Percentiles rank a stretch among this genome's conserved stretches.
Evolutionary conservation across 2,329 filamentous ascomycete species (phyloP).

Genomic region (Phialophora expanda): DNA sequence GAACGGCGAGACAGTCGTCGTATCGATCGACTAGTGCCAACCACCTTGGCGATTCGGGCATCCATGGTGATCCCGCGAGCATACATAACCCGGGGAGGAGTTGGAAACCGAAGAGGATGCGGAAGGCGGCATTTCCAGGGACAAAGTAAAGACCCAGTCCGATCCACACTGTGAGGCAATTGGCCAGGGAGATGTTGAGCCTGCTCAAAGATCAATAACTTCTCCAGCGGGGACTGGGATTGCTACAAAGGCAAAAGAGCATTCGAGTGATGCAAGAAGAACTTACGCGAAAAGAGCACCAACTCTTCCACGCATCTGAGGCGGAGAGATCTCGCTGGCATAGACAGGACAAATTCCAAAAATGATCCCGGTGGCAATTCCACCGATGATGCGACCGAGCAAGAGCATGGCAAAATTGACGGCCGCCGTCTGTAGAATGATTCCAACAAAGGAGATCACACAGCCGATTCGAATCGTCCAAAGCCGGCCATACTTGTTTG

Average conservation of each 20-base stretch:
- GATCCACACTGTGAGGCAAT: not conserved
- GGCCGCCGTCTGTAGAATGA: conserved; percentile 12
- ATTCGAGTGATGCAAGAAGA: too few relatives aligned
- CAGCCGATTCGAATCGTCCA: conserved; percentile 2
- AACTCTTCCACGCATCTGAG: conserved; percentile 8
- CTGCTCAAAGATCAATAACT: too few relatives aligned
- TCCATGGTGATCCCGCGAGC: conserved; percentile 8
- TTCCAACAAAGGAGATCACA: conserved; percentile 6
- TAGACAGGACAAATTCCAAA: conserved; percentile 12
- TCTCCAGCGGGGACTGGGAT: too few relatives aligned
- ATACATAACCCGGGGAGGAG: conserved; percentile 7
- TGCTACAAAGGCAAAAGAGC: too few relatives aligned
- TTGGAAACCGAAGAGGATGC: conserved; percentile 12
- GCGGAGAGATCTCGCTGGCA: conserved; percentile 14
- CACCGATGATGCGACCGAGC: conserved; percentile 10
- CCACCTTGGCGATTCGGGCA: conserved; percentile 16
- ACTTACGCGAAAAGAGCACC: conserved; percentile 11
- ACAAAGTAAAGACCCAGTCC: conserved; percentile 19
- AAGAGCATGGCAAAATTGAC: conserved; percentile 6
- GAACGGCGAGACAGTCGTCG: conserved; percentile 3
- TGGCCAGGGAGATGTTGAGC: not conserved
- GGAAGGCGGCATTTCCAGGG: conserved; percentile 7
- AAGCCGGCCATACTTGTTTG: conserved; percentile 13
- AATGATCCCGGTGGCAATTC: not conserved
- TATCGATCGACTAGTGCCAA: conserved; percentile 7